Conservation (phyloP, 1,284 basidiomycete genomes). For the Pterulicium gracile region DNA sequence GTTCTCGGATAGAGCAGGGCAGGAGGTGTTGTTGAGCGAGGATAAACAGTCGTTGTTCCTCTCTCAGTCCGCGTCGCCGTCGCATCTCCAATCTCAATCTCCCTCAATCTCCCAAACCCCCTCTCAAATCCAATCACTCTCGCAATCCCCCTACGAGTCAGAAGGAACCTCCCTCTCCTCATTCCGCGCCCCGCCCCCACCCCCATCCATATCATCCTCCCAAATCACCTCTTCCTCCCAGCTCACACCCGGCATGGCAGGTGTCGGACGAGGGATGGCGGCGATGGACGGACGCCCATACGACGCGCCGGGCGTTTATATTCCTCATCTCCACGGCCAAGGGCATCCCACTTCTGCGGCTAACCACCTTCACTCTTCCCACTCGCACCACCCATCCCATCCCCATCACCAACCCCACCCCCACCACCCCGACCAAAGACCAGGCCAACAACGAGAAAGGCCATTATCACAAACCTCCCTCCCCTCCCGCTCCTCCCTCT, state of each 20-base stretch:
- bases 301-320: neutral
- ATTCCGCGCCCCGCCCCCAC: too few species aligned
- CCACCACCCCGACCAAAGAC: too few species aligned
- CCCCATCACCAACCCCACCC: neutral
- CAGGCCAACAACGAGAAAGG: too few species aligned
- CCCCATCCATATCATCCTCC: too few species aligned
- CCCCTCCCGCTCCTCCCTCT: neutral
- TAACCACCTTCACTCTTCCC: too few species aligned
- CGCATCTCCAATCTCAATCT: neutral
- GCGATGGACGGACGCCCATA: neutral
- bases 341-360: neutral
- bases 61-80: neutral
- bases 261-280: neutral
- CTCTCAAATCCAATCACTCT: neutral
- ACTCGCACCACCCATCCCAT: too few species aligned
- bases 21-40: neutral
- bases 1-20: too few species aligned
- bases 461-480: too few species aligned
- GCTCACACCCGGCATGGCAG: neutral
- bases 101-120: too few species aligned
- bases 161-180: too few species aligned
- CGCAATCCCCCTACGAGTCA: neutral
- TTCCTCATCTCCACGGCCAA: neutral
- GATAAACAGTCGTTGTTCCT: neutral
- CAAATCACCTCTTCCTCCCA: constrained; percentile 1